Evolutionary conservation across 176 grass and related monocot genomes (phyloP).

Genomic region (Metroxylon sagu): DNA sequence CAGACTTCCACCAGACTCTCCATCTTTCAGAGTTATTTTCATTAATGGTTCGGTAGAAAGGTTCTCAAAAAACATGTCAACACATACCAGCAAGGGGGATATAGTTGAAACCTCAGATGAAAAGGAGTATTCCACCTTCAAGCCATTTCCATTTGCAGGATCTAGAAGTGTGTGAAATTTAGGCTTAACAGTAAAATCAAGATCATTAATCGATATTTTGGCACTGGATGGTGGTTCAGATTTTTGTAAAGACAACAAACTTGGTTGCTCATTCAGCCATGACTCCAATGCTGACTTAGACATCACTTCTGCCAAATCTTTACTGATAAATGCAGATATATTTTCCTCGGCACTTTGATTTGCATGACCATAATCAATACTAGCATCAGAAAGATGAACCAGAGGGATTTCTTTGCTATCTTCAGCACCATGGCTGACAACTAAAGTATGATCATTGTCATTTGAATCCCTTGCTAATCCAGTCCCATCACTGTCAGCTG

Average conservation of each 20-base stretch:
- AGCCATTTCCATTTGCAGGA: conserved; percentile 44
- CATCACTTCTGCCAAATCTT: conserved; percentile 84
- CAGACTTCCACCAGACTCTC: conserved; percentile 43
- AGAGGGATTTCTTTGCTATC: conserved; percentile 39
- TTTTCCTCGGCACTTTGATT: conserved; percentile 40
- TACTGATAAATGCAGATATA: conserved; percentile 53
- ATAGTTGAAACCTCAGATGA: conserved; percentile 50
- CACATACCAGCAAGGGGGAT: conserved; percentile 49
- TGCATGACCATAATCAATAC: conserved; percentile 35
- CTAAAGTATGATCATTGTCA: conserved; percentile 11
- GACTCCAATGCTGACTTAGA: conserved; percentile 76
- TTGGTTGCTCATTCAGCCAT: conserved; percentile 78
- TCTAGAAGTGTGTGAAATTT: conserved; percentile 66
- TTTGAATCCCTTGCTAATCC: conserved; percentile 26
- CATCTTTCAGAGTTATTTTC: conserved; percentile 62
- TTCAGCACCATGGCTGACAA: conserved; percentile 17
- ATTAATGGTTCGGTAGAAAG: conserved; percentile 34
- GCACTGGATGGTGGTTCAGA: conserved; percentile 33
- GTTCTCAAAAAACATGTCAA: conserved; percentile 83
- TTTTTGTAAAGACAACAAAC: conserved; percentile 26
- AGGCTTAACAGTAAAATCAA: conserved; percentile 52
- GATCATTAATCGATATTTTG: conserved; percentile 75
- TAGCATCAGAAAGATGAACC: conserved; percentile 48
- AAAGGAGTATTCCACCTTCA: conserved; percentile 77
- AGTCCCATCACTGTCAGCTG: conserved; percentile 28